Evolutionary conservation across 371 early-diverging fungal species (phyloP).

Genomic region (Apophysomyces sp.): DNA sequence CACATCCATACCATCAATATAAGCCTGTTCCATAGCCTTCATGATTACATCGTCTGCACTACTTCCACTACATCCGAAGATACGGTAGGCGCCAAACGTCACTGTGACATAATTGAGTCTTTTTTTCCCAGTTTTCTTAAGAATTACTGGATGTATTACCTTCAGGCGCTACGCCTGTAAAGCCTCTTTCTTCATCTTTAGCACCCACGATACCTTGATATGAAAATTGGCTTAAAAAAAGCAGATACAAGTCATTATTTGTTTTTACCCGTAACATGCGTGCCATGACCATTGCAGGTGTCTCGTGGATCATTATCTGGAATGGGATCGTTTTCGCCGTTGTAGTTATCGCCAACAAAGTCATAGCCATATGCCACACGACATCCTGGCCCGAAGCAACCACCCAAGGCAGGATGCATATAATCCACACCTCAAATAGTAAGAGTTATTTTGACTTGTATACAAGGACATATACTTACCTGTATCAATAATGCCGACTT

Average conservation of each 20-base stretch:
- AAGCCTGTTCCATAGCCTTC: conserved; percentile 71
- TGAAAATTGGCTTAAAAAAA: neutral
- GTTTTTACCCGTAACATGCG: conserved; percentile 56
- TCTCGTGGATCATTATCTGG: conserved; percentile 56
- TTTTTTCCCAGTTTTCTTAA: neutral
- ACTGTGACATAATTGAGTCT: conserved; percentile 15
- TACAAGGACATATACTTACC: conserved; percentile 28
- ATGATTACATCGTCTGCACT: conserved; percentile 72
- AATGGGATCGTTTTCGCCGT: conserved; percentile 13
- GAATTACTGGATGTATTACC: conserved; percentile 19
- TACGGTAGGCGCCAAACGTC: conserved; percentile 66
- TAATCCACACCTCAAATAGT: conserved; percentile 54
- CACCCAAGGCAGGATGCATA: conserved; percentile 70
- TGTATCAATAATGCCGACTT: conserved; percentile 66
- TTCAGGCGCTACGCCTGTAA: conserved; percentile 66
- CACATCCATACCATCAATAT: conserved; percentile 63
- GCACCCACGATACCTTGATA: conserved; percentile 60
- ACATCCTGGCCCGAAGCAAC: conserved; percentile 61
- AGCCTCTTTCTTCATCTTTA: conserved; percentile 30
- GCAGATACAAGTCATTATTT: neutral
- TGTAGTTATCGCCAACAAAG: conserved; percentile 55
- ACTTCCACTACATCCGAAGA: conserved; percentile 77
- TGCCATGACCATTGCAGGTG: conserved; percentile 64
- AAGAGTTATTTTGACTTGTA: neutral
- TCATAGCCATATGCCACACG: conserved; percentile 49